Evolutionary conservation across 176 grass and related monocot species (phyloP), one percentile per base, ranked within the genome.

Genomic region (Triticum monococcum): DNA sequence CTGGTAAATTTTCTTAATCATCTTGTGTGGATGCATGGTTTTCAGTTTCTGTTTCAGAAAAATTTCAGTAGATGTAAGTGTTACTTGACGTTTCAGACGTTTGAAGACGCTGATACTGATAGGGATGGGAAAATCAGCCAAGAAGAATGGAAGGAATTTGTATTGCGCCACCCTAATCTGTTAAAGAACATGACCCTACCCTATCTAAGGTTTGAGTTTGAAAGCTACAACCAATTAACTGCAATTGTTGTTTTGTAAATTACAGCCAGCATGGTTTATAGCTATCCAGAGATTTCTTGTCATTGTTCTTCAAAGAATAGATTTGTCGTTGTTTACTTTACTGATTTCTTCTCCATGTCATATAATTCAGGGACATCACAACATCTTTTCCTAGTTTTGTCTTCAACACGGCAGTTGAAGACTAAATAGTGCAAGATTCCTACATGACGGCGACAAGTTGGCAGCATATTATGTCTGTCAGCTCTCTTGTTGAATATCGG

Each of bases 181-280:
- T 83, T 98, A 38, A 98, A 93, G 85, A 95, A 98, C 78, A 98
- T 98, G 93, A 98, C 93, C 7, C 84, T 98, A 26, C 93, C 91
- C 28, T 91, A 31, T 45, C 43, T 45, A 12, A 45, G 43, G 43
- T 45, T 45, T 45, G 43, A 45, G 9, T 45, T 9, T 45, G 43
- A 45, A 45, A 46, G 38, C 41, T 43, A 43, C 41, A 46, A 12
- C 43, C 52, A 43, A 8, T 36, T 17, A 24, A n/a, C 32, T 89
- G 68, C 30, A 82, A 71, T 52, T 59, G 17, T 79, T 25, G 20
- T 63, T 63, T 4, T 65, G 66, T 4, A 80, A 41, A 73, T 38
- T 56, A 56, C n/a, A 59, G 43, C 43, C 12, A 46, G 43, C 43
- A 46, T 46, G 43, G 12, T 4, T 46, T 46, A 46, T 46, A 46